Evolutionary conservation across 768 basidiomycete genomes (phyloP), one percentile per base, ranked within the genome.

Genomic region (Podaxis sp.): DNA sequence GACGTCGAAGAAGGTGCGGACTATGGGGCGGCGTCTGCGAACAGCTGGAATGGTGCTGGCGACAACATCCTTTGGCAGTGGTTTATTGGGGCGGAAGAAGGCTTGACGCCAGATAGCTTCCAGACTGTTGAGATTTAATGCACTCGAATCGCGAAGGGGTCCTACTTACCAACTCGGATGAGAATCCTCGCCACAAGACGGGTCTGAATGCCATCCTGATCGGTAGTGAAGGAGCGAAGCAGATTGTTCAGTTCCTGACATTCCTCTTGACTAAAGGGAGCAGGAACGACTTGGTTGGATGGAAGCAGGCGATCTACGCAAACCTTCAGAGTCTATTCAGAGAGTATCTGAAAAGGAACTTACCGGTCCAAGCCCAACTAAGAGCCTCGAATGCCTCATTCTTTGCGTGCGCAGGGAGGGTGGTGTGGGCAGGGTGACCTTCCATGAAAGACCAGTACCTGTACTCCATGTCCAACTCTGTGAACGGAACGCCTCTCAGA

Each of bases 381-480:
- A 94, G 76, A 0, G 84, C 83, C 58, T 93, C 89, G 68, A 89
- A 78, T 0, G 92, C 92, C 66, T 94, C 91, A 0, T 77, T 73
- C 54, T 81, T 81, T 9, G 88, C 86, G 47, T 78, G 80, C 6
- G 74, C 67, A 7, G 87, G 82, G 27, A 93, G 76, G 0, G 80
- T 69, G 7, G 79, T 76, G 70, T 94, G 92, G 0, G 89, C 89
- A 0, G 92, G 92, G 66, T 93, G 91, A 37, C 82, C 75, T 71
- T 92, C 89, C 74, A 94, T 81, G 69, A 87, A 94, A 5, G 84
- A 76, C 93, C 93, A 94, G 69, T 92, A 94, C 59, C 88, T 79
- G 66, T 89, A 91, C 69, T 91, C 89, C 68, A 86, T 80, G 59
- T 93, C 90, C 22, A 91, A 76, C 51, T 83, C 92, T 93, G 64